Base-by-base conservation (phyloP, 441 rosid species). In the Euphorbia schlechtendalii region DNA sequence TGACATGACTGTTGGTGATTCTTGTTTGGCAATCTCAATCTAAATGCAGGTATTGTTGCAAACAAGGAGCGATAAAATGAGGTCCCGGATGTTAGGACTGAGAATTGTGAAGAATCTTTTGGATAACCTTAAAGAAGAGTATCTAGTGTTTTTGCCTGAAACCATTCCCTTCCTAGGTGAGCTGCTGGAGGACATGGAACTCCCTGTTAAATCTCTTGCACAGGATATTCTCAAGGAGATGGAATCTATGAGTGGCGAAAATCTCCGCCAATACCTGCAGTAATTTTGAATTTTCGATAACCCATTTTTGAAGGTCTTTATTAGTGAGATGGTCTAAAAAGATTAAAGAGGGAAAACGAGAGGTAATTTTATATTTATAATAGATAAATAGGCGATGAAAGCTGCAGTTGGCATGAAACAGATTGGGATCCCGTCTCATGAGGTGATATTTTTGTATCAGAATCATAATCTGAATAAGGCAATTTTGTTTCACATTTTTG, bases 201-300 rank as follows among this genome's bases (percentile, higher is more conserved):
- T 82, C 2, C 81, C 98, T 22, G 99, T 89, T 34, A 95, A 82
- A 70, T 82, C 89, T 10, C 79, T 89, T 66, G 88, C 97, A 4
- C 99, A 89, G 67, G 99, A 89, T 65, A 77, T 92, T 62, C 67
- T 92, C 63, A 89, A 81, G 76, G 96, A 92, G 68, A 83, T 95
- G 98, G 98, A 95, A 78, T 78, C 79, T 18, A 75, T 89, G 88
- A 85, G 98, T 22, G 99, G 98, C 8, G 99, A 95, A 81, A 82
- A 78, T 78, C 84, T 95, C 45, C 43, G 71, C 9, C 81, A 89
- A 64, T 85, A 92, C 69, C 90, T 95, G 41, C 49, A 40, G 24
- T 91, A 77, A 84, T 69, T 53, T 25, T 41, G 17, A 30, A 59
- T 3, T 10, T 40, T 9, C 2, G 45, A 11, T 28, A 30, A 58